Percentiles rank a stretch among this genome's conserved stretches.
These are phyloP conservation scores for Suhomyces ambrosiae DNA, from an alignment of 1,139 yeast genomes.

Conservation along the genomic window DNA sequence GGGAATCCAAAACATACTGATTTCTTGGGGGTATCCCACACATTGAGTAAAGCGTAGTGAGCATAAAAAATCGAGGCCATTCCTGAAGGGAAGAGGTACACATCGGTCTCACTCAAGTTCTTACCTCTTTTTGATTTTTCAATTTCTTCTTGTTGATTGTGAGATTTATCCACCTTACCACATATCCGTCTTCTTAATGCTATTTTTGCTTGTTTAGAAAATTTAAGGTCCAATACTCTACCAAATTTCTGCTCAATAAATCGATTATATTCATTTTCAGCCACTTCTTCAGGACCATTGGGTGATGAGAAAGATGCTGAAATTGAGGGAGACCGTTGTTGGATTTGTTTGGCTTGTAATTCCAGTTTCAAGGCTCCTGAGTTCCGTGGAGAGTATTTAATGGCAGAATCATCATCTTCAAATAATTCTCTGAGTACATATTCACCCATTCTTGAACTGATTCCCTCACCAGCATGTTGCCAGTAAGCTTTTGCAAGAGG, in stretches of 20 bases:
- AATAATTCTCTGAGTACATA: conserved; percentile 70
- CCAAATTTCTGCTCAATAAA: conserved; percentile 91
- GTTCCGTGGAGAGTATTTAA: neutral
- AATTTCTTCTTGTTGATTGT: conserved; percentile 34
- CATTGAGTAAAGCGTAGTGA: conserved; percentile 62
- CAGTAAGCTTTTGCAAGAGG: conserved; percentile 81
- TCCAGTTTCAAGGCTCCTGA: conserved; percentile 30
- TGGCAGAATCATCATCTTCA: conserved; percentile 21
- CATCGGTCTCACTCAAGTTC: conserved; percentile 58
- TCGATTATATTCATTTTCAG: conserved; percentile 58
- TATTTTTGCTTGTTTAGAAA: conserved; percentile 71
- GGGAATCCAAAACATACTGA: conserved; percentile 95
- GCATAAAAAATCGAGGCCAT: conserved; percentile 91
- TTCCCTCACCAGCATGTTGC: conserved; percentile 97
- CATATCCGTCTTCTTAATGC: conserved; percentile 78
- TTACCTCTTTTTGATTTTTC: conserved; percentile 36
- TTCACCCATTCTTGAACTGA: conserved; percentile 87
- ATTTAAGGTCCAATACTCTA: conserved; percentile 76
- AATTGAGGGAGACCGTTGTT: conserved; percentile 33
- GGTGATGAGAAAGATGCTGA: conserved; percentile 23
- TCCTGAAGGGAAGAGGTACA: conserved; percentile 84
- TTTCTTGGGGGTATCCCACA: conserved; percentile 45
- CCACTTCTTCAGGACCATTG: conserved; percentile 30
- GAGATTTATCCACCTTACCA: conserved; percentile 57
- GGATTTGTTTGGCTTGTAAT: conserved; percentile 42